phyloP scores from a whole-genome alignment of 2,329 filamentous ascomycete genomes.

The Pestalotiopsis sp. region DNA sequence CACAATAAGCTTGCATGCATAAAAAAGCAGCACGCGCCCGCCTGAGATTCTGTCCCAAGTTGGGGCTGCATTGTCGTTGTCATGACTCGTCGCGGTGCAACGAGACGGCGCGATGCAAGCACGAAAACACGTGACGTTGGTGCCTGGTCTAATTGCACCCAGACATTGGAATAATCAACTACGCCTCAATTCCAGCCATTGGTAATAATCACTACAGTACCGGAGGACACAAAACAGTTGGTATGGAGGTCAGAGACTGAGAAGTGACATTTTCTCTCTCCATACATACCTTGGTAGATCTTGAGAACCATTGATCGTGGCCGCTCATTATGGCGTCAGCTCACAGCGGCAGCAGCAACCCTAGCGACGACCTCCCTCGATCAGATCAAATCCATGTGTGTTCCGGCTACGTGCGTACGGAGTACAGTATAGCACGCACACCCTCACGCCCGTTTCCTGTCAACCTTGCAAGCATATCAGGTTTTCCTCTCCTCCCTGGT shows the following conservation, averaged over 20 bases:
- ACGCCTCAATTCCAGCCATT: not conserved
- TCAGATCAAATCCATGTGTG: not conserved
- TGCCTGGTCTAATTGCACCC: not conserved
- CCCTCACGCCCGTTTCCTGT: conserved; percentile 1
- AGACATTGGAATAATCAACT: not conserved
- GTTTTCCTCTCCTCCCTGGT: not conserved
- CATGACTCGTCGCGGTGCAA: conserved; percentile 7
- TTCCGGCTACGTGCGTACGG: not conserved
- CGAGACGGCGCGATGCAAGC: not conserved
- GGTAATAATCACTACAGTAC: not conserved
- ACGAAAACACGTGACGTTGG: conserved; percentile 12
- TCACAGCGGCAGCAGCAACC: not conserved
- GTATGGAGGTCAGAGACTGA: not conserved
- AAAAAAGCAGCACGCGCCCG: not conserved
- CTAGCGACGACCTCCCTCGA: not conserved
- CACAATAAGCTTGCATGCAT: conserved; percentile 4
- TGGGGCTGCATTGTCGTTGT: conserved; percentile 1
- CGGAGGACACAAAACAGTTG: not conserved
- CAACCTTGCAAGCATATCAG: not conserved
- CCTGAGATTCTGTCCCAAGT: not conserved
- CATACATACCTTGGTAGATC: not conserved
- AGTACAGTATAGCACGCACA: not conserved
- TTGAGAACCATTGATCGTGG: not conserved
- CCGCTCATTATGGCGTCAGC: not conserved
- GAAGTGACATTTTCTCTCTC: not conserved